A percentile compares a stretch with the other conserved stretches of the same genome.
Evolutionary conservation across 2,329 filamentous ascomycete species (phyloP).

Genomic region (Aphanocladium album): DNA sequence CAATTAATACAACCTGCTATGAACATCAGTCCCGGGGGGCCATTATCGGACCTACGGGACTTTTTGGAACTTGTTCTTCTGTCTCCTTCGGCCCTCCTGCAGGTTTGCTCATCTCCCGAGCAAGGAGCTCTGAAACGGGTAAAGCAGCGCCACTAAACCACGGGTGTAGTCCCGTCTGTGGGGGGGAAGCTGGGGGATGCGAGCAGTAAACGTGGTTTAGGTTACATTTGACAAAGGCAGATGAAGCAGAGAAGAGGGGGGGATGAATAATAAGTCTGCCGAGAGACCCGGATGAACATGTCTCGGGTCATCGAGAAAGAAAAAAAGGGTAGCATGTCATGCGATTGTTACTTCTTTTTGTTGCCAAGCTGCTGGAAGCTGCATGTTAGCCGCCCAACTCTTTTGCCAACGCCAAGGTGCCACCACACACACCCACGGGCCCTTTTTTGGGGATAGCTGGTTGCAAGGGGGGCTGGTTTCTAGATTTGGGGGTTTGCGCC

Average conservation of each 20-base stretch:
- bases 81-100: background rate
- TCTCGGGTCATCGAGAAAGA: background rate
- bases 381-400: background rate
- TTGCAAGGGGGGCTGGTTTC: background rate
- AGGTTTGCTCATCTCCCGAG: background rate
- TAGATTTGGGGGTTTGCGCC: constrained; percentile 9
- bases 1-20: background rate
- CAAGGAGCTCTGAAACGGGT: background rate
- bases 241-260: background rate
- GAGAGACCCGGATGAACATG: background rate
- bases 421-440: too few species aligned
- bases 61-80: too few species aligned
- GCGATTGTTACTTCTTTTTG: too few species aligned
- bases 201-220: background rate
- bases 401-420: too few species aligned
- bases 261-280: background rate
- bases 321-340: background rate
- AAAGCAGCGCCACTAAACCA: background rate
- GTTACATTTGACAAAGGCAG: background rate
- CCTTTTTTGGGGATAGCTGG: too few species aligned
- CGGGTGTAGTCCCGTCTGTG: too few species aligned
- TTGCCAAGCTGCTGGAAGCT: background rate
- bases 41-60: too few species aligned
- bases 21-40: background rate
- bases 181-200: background rate